Evolutionary conservation across 1,284 basidiomycete species (phyloP).

Genomic region (Violaceomyces palustris): DNA sequence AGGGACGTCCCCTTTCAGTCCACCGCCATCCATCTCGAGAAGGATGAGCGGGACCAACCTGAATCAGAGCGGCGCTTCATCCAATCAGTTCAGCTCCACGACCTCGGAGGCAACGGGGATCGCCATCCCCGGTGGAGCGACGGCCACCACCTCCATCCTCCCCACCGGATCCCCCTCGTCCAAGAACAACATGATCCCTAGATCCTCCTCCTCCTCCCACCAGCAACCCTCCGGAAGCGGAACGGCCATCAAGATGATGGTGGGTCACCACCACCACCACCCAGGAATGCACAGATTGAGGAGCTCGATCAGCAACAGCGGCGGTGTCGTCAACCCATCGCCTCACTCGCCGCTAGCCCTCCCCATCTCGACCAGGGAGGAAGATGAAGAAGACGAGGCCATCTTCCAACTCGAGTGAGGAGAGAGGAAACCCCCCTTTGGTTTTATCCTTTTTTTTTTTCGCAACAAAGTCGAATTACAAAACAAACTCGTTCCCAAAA

Average conservation of each 20-base stretch:
- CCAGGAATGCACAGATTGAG: slow-evolving; percentile 20
- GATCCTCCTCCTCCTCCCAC: no score
- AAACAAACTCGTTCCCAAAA: no score
- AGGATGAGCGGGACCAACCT: slow-evolving; percentile 3
- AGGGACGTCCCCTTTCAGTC: slow-evolving; percentile 17
- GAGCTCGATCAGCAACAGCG: slow-evolving; percentile 1
- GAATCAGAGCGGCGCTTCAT: not conserved
- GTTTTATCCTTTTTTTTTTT: no score
- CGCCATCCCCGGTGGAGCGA: slow-evolving; percentile 10
- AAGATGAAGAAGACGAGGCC: slow-evolving; percentile 42
- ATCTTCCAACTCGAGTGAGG: slow-evolving; percentile 50
- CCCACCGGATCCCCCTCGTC: no score
- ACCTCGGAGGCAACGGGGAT: slow-evolving; percentile 2
- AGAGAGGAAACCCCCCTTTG: no score
- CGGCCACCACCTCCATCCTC: no score
- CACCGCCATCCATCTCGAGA: slow-evolving; percentile 17
- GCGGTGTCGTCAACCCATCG: slow-evolving; percentile 11
- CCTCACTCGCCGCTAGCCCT: slow-evolving; percentile 28
- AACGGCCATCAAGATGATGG: not conserved
- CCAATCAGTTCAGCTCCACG: not conserved
- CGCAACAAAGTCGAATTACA: no score
- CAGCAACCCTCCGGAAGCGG: not conserved
- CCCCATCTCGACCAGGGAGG: slow-evolving; percentile 32
- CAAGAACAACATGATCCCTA: no score
- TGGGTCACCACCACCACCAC: slow-evolving; percentile 13